Conservation (phyloP, 2,329 filamentous ascomycete species). For the Botrytis aclada region DNA sequence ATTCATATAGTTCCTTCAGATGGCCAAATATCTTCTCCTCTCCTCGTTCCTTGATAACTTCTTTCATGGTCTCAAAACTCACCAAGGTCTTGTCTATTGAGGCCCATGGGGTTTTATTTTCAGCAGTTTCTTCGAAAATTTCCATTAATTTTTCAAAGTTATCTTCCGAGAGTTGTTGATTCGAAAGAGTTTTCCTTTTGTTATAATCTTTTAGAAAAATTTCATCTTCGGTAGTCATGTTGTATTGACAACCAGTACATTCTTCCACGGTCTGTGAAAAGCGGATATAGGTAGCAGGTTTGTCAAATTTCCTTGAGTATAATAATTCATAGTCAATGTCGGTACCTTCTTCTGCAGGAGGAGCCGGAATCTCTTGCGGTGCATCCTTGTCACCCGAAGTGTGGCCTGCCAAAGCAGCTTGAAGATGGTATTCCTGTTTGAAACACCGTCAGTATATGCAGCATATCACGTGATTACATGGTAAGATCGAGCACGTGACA, state of each 20-base stretch:
- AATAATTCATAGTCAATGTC: constrained; percentile 82
- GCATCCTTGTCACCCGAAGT: constrained; percentile 31
- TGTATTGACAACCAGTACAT: constrained; percentile 85
- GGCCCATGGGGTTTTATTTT: constrained; percentile 81
- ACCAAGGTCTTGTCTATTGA: constrained; percentile 85
- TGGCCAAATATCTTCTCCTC: constrained; percentile 49
- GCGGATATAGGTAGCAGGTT: constrained; percentile 90
- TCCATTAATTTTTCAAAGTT: constrained; percentile 93
- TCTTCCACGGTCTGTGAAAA: constrained; percentile 98
- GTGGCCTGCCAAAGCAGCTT: constrained; percentile 35
- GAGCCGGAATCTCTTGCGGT: constrained; percentile 55
- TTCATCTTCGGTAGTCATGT: constrained; percentile 90
- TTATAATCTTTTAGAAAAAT: constrained; percentile 82
- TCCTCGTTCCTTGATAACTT: constrained; percentile 53
- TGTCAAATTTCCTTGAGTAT: constrained; percentile 74
- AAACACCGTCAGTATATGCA: background rate
- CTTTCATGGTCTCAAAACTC: constrained; percentile 71
- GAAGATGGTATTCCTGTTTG: constrained; percentile 39
- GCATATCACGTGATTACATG: constrained; percentile 28
- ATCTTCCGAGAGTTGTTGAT: constrained; percentile 74
- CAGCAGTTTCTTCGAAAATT: constrained; percentile 85
- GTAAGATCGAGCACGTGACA: constrained; percentile 24
- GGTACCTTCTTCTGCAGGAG: constrained; percentile 58
- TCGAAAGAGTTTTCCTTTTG: constrained; percentile 59
- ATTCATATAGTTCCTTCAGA: constrained; percentile 79